Percentiles rank a stretch among this genome's conserved stretches.
These are phyloP conservation scores for Kluyveromyces lactis DNA, from an alignment of 805 yeast genomes.

Conservation along the genomic window DNA sequence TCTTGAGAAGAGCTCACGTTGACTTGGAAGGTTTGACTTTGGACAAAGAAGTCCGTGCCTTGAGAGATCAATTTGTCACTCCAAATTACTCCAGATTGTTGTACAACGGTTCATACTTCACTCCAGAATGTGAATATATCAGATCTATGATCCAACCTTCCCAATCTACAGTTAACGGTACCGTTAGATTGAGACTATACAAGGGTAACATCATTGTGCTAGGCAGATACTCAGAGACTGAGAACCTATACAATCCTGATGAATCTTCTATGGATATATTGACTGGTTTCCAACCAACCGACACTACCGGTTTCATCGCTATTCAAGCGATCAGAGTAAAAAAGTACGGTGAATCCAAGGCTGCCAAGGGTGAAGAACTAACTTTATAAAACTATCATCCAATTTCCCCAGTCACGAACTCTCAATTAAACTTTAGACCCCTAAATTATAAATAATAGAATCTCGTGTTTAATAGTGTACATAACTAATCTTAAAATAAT, in stretches of 20 bases:
- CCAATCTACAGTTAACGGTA: conserved; percentile 92
- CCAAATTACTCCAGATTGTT: conserved; percentile 82
- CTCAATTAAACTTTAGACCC: too few relatives aligned
- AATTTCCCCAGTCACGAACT: too few relatives aligned
- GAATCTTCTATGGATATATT: conserved; percentile 99
- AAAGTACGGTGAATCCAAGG: conserved; percentile 94
- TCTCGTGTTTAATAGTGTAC: too few relatives aligned
- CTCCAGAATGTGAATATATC: conserved; percentile 96
- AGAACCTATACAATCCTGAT: conserved; percentile 94
- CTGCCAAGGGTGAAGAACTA: conserved; percentile 55
- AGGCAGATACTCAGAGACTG: conserved; percentile 94
- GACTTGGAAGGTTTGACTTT: conserved; percentile 95
- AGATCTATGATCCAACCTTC: conserved; percentile 92
- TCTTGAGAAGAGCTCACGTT: conserved; percentile 88
- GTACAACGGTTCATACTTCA: conserved; percentile 96
- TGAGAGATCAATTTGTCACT: conserved; percentile 95
- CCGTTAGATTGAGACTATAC: conserved; percentile 87
- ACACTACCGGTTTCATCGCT: conserved; percentile 94
- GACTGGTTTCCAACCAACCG: conserved; percentile 95
- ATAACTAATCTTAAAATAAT: too few relatives aligned
- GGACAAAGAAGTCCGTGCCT: conserved; percentile 95
- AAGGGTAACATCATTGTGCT: conserved; percentile 79
- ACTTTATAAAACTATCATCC: conserved; percentile 24
- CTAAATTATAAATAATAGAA: too few relatives aligned
- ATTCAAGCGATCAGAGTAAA: conserved; percentile 97